Conservation (phyloP, 306 rosid species). For the Vachellia pachyceras region DNA sequence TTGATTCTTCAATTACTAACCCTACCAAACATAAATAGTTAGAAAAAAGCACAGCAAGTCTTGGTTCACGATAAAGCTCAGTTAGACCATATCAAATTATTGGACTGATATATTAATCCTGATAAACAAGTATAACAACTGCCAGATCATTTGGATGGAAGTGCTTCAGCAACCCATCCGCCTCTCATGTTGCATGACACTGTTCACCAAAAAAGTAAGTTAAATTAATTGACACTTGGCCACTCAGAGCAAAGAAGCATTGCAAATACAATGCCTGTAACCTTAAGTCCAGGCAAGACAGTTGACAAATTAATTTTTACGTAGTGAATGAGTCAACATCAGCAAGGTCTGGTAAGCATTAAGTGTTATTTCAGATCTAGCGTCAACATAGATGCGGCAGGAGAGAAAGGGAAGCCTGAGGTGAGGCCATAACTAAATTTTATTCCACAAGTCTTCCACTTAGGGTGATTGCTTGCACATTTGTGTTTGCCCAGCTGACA, state of each 20-base stretch:
- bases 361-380: conserved; percentile 9
- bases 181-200: conserved; percentile 11
- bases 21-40: background rate
- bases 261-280: background rate
- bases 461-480: conserved; percentile 14
- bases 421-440: conserved; percentile 17
- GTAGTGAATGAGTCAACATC: background rate
- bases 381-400: conserved; percentile 15
- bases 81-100: background rate
- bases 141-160: background rate
- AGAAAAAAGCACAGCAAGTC: conserved; percentile 10
- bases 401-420: background rate
- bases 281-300: background rate
- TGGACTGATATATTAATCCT: background rate
- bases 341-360: background rate
- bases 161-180: background rate
- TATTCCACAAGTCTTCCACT: conserved; percentile 23
- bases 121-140: background rate
- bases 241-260: background rate
- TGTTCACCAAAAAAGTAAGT: background rate
- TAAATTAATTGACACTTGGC: background rate
- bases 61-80: background rate
- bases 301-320: background rate
- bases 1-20: conserved; percentile 36
- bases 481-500: conserved; percentile 10